These are phyloP conservation scores for Syzygium malaccense DNA, from an alignment of 441 rosid genomes.

Conservation along the genomic window DNA sequence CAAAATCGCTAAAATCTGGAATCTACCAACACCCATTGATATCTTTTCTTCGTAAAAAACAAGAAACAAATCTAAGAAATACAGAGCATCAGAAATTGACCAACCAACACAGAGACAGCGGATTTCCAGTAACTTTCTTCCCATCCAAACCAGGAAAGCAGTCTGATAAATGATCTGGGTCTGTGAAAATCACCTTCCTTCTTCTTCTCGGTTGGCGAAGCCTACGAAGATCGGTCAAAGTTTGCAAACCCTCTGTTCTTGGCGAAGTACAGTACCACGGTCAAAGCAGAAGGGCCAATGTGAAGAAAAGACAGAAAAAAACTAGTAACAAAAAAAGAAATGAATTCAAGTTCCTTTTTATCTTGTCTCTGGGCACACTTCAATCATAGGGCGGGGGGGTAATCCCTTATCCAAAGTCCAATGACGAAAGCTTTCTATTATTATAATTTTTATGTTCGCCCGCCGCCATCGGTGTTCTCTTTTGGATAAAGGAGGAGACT, in stretches of 20 bases:
- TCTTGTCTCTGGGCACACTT: not conserved
- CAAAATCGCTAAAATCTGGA: slow-evolving; percentile 33
- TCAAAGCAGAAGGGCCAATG: not conserved
- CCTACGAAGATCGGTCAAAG: not conserved
- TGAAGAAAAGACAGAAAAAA: not conserved
- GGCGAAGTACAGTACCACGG: not conserved
- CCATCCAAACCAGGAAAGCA: not conserved
- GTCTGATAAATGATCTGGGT: not conserved
- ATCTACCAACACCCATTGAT: slow-evolving; percentile 31
- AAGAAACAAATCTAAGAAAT: not conserved
- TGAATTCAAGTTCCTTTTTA: not conserved
- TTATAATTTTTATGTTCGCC: not conserved
- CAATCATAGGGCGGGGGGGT: not conserved
- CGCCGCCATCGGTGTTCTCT: not conserved
- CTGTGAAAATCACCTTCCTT: not conserved
- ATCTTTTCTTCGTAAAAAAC: slow-evolving; percentile 5
- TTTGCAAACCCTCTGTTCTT: not conserved
- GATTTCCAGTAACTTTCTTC: not conserved
- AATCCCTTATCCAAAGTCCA: not conserved
- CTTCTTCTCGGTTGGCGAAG: not conserved
- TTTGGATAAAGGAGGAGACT: not conserved
- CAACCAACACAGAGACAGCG: not conserved
- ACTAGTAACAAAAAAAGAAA: not conserved
- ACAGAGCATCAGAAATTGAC: not conserved
- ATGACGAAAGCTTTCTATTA: not conserved